Conservation (phyloP, 2,329 filamentous ascomycete genomes). For the Claviceps digitariae region DNA sequence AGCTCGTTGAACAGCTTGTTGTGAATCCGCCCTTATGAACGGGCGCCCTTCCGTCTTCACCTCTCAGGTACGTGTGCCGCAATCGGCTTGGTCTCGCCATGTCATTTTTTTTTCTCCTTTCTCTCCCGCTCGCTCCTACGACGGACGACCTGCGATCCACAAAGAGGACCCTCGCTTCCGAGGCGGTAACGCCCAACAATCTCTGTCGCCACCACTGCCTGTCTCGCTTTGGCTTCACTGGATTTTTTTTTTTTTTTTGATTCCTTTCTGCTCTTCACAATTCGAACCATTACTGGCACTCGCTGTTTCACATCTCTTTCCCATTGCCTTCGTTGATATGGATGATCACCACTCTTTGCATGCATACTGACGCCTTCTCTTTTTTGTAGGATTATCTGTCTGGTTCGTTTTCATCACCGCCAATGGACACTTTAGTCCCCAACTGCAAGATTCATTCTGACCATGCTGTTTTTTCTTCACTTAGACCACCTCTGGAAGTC, state of each 20-base stretch:
- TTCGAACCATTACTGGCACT: background rate
- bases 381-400: conserved; percentile 60
- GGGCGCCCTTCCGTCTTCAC: conserved; percentile 74
- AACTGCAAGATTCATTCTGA: conserved; percentile 13
- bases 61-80: conserved; percentile 53
- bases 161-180: background rate
- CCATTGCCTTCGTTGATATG: background rate
- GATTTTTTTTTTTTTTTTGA: no score
- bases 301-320: background rate
- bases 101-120: background rate
- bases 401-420: conserved; percentile 45
- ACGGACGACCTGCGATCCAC: background rate
- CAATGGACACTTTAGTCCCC: conserved; percentile 9
- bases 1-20: conserved; percentile 18
- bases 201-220: background rate
- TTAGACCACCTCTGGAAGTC: conserved; percentile 31
- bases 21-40: conserved; percentile 64
- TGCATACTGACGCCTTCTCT: conserved; percentile 26
- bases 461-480: background rate
- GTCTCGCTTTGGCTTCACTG: background rate
- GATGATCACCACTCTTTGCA: background rate
- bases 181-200: background rate
- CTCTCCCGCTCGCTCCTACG: background rate
- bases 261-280: background rate
- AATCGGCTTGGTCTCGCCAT: background rate